A percentile compares a stretch with the other conserved stretches of the same genome.
These are phyloP conservation scores for Lithohypha guttulata DNA, from an alignment of 2,329 filamentous ascomycete species.

Conservation along the genomic window DNA sequence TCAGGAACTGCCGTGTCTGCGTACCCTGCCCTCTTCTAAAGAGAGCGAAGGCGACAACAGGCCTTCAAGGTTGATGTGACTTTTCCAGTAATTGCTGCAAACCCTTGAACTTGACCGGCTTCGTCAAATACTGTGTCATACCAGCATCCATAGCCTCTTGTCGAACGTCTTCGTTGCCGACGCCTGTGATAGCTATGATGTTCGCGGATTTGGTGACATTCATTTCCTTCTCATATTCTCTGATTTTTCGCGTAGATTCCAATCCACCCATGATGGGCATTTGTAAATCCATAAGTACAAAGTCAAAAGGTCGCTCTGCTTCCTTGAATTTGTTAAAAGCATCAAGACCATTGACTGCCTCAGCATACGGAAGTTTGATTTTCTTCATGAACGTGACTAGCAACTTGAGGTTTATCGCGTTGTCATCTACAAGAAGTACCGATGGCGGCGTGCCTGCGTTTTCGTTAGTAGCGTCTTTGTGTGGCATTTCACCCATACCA, in stretches of 20 bases:
- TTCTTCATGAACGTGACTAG: slow-evolving; percentile 35
- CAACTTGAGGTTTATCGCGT: slow-evolving; percentile 35
- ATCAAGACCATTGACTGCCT: slow-evolving; percentile 33
- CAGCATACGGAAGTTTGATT: slow-evolving; percentile 26
- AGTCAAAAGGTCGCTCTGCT: slow-evolving; percentile 29
- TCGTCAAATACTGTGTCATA: slow-evolving; percentile 38
- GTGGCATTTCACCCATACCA: not conserved
- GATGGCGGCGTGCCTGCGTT: slow-evolving; percentile 12
- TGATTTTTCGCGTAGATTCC: slow-evolving; percentile 37
- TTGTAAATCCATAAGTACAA: slow-evolving; percentile 39
- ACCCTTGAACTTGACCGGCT: slow-evolving; percentile 37
- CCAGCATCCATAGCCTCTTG: slow-evolving; percentile 33
- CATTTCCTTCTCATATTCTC: slow-evolving; percentile 30
- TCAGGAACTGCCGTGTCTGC: too few relatives aligned
- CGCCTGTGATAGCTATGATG: slow-evolving; percentile 37
- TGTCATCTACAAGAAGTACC: slow-evolving; percentile 37
- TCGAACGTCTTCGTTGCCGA: slow-evolving; percentile 32
- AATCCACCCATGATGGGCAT: slow-evolving; percentile 42
- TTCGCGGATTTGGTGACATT: slow-evolving; percentile 26
- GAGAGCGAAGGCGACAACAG: too few relatives aligned
- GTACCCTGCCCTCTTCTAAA: too few relatives aligned
- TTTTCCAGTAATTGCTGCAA: slow-evolving; percentile 29
- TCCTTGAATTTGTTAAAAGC: slow-evolving; percentile 31
- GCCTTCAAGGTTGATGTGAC: not conserved
- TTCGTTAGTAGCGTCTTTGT: slow-evolving; percentile 1